Base-by-base conservation (phyloP, 768 basidiomycete species). In the Crucibulum laeve region DNA sequence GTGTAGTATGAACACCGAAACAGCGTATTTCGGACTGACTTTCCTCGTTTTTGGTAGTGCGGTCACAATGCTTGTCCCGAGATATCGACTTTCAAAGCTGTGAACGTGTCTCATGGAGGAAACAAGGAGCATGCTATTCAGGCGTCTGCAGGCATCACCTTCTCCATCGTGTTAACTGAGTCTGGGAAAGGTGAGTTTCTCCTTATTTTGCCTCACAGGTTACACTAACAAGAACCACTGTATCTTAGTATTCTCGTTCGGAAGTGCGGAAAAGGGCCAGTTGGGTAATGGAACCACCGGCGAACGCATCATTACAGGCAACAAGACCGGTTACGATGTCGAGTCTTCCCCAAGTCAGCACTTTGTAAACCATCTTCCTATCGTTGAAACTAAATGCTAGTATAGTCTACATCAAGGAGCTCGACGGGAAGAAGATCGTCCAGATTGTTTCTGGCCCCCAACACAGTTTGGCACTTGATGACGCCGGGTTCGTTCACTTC, bases 231-330 rank as follows among this genome's bases (percentile, higher is more conserved):
- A 4, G 7, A n/a, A 18, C 11, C n/a, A n/a, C n/a, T n/a, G n/a
- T n/a, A n/a, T n/a, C 33, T 25, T 52, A 87, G 91, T 95, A 2
- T 97, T 86, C 54, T 76, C 91, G 1, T 86, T 92, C 50, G 95
- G 95, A 25, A 93, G 89, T 40, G 90, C 83, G 17, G 93, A 96
- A 63, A 83, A 90, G 46, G 95, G 95, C 1, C 94, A 96, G 51
- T 71, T 97, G 0, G 95, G 92, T 0, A 94, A 91, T 59, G 95
- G 94, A 14, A 80, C 80, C 50, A 94, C 91, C 0, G 91, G 94
- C n/a, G 92, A 95, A 62, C 79, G 90, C 25, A 89, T 95, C 45
- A 78, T 84, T 6, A 85, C 87, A 1, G 88, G 87, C 15, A 90
- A 90, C 53, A 91, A 91, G 63, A 80, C 83, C 0, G 82, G 78